phyloP scores from a whole-genome alignment of 768 basidiomycete genomes.

The Rhodotorula kratochvilovae region DNA sequence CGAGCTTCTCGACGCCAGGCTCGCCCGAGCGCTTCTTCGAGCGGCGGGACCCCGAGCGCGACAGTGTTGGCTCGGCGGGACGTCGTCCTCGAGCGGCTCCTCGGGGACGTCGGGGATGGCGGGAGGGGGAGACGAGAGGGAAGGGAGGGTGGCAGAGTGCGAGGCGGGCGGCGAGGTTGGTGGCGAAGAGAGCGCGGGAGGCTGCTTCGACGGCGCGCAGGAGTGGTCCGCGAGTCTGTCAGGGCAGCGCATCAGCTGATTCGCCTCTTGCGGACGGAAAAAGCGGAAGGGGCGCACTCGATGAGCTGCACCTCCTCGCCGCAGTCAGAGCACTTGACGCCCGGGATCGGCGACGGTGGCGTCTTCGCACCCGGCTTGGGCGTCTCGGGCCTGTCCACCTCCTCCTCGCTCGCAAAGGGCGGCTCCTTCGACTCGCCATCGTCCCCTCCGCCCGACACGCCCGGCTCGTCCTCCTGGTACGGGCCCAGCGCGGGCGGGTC shows the following conservation, averaged over 20 bases:
- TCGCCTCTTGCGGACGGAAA: too few relatives aligned
- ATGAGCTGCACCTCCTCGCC: conserved; percentile 12
- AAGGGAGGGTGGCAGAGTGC: not conserved
- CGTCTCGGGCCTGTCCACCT: conserved; percentile 3
- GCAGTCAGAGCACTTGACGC: conserved; percentile 32
- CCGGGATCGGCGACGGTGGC: not conserved
- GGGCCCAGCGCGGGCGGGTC: conserved; percentile 19
- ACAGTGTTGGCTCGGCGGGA: not conserved
- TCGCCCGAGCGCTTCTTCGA: not conserved
- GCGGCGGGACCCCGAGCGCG: not conserved
- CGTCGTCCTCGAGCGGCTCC: not conserved
- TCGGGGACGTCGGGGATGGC: not conserved
- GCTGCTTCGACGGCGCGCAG: not conserved
- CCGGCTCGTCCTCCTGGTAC: conserved; percentile 1
- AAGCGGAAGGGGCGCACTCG: conserved; percentile 11
- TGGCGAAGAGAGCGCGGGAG: not conserved
- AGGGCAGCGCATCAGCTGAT: too few relatives aligned
- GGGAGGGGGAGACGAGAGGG: not conserved
- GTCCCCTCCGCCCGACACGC: not conserved
- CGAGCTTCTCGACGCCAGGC: conserved; percentile 3
- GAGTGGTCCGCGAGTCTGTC: conserved; percentile 29
- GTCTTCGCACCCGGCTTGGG: not conserved
- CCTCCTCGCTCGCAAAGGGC: not conserved
- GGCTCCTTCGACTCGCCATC: conserved; percentile 9
- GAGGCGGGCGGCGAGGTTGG: not conserved